A percentile compares a stretch with the other conserved stretches of the same genome.
These are phyloP conservation scores for Apophysomyces trapeziformis DNA, from an alignment of 371 early-diverging fungal genomes.

Conservation along the genomic window DNA sequence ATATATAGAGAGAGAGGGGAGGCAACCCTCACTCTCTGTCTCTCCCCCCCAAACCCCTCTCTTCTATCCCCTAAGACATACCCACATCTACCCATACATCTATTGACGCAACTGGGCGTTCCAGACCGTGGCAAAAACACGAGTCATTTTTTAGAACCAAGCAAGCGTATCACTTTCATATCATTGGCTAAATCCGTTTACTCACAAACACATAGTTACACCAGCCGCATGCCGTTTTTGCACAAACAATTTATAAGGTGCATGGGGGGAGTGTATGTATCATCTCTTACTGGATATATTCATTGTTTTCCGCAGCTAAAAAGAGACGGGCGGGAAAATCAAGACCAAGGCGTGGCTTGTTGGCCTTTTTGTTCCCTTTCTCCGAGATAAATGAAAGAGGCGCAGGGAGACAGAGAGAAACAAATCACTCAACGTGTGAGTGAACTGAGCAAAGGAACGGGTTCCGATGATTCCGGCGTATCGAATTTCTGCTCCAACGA, in stretches of 20 bases:
- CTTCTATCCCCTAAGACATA: no score
- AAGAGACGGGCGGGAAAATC: not conserved
- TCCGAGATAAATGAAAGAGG: not conserved
- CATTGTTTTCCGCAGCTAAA: not conserved
- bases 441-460: no score
- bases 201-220: not conserved
- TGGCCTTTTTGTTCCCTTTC: conserved; percentile 10
- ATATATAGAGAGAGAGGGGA: no score
- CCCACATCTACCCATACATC: no score
- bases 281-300: not conserved
- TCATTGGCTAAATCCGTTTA: not conserved
- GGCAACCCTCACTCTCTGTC: no score
- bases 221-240: not conserved
- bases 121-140: conserved; percentile 10
- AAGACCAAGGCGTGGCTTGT: not conserved
- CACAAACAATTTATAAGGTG: not conserved
- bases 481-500: conserved; percentile 7
- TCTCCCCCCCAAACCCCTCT: no score
- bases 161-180: not conserved
- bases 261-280: not conserved
- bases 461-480: conserved; percentile 5
- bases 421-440: no score
- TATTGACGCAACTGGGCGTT: not conserved
- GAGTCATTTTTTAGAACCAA: not conserved
- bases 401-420: not conserved